These are phyloP conservation scores for Candida berthetii DNA, from an alignment of 805 yeast species.

Conservation along the genomic window DNA sequence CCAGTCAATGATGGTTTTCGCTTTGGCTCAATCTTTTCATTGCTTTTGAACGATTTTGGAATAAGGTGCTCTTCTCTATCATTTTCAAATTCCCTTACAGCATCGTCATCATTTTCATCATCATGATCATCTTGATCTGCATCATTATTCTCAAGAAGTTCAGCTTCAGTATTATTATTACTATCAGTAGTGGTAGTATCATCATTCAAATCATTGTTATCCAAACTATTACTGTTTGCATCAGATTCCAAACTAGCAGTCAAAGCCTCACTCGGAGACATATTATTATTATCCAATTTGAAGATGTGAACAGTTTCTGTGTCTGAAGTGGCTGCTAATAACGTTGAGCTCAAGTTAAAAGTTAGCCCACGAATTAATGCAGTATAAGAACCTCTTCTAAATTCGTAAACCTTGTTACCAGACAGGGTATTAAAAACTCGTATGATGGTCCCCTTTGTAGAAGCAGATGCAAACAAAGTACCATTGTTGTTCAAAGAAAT, in stretches of 20 bases:
- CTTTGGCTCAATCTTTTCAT: not conserved
- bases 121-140: not conserved
- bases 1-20: constrained; percentile 19
- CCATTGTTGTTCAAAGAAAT: constrained; percentile 73
- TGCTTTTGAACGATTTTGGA: constrained; percentile 5
- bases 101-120: constrained; percentile 1
- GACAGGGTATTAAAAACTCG: constrained; percentile 64
- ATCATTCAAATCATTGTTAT: not conserved
- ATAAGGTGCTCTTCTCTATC: constrained; percentile 8
- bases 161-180: not conserved
- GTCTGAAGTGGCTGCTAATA: constrained; percentile 52
- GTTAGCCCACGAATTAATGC: constrained; percentile 47
- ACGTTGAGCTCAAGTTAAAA: constrained; percentile 42
- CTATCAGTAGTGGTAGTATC: not conserved
- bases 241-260: not conserved
- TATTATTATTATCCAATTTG: constrained; percentile 24
- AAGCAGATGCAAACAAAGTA: constrained; percentile 77
- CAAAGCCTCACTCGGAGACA: no score
- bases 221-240: not conserved
- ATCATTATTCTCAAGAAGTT: not conserved
- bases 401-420: constrained; percentile 58
- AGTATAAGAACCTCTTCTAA: constrained; percentile 73
- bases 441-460: constrained; percentile 84
- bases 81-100: not conserved
- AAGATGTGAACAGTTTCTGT: constrained; percentile 65